Percentiles rank a stretch among this genome's conserved stretches.
These are phyloP conservation scores for Lactuca sativa DNA, from an alignment of 129 eudicot genomes.

Conservation along the genomic window DNA sequence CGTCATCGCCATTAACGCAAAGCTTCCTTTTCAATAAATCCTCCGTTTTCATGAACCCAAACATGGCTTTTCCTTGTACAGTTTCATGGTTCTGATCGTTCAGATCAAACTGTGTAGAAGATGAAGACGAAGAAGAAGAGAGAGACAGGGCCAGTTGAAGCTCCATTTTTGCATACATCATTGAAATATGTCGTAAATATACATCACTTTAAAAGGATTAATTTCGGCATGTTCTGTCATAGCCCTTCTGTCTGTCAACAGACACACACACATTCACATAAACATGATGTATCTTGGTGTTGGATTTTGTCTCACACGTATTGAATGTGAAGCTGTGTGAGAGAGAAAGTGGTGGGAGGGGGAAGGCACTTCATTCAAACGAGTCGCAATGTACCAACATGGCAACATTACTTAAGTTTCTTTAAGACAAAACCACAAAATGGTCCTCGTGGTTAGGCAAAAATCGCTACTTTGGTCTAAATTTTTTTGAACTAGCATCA, in stretches of 20 bases:
- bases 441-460: too few relatives aligned
- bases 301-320: conserved; percentile 33
- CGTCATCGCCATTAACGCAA: conserved; percentile 13
- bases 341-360: conserved; percentile 20
- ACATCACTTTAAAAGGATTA: conserved; percentile 25
- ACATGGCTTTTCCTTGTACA: not conserved
- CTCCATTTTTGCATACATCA: conserved; percentile 25
- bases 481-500: too few relatives aligned
- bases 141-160: conserved; percentile 31
- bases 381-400: conserved; percentile 28
- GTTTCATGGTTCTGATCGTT: conserved; percentile 13
- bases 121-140: conserved; percentile 21
- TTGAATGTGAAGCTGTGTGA: conserved; percentile 18
- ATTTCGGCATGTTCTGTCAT: conserved; percentile 29
- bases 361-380: conserved; percentile 17
- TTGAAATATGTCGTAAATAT: not conserved
- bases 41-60: conserved; percentile 15
- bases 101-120: conserved; percentile 18
- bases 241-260: conserved; percentile 10
- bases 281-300: conserved; percentile 27
- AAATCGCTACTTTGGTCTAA: too few relatives aligned
- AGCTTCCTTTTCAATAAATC: conserved; percentile 25
- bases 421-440: not conserved
- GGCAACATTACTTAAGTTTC: conserved; percentile 20
- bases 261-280: not conserved